Percentiles rank a stretch among this genome's conserved stretches.
phyloP scores from a whole-genome alignment of 1,284 basidiomycete genomes.

The Abortiporus biennis region DNA sequence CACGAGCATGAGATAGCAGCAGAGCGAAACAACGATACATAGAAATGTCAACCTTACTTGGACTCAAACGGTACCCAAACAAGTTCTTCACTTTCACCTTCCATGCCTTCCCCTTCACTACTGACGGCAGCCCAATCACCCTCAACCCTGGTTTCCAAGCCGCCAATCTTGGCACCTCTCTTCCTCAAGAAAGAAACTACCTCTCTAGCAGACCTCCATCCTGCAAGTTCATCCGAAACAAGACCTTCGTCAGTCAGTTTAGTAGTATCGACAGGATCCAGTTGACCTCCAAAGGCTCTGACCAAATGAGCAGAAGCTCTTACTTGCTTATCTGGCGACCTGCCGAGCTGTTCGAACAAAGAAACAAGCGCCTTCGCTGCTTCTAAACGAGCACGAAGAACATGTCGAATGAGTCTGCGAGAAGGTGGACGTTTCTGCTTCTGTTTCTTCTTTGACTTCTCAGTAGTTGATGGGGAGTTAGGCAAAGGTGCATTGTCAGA shows the following conservation, averaged over 20 bases:
- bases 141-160: conserved; percentile 38
- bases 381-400: conserved; percentile 74
- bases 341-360: conserved; percentile 65
- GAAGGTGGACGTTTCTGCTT: conserved; percentile 60
- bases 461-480: conserved; percentile 14
- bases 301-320: conserved; percentile 60
- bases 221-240: conserved; percentile 28
- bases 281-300: conserved; percentile 38
- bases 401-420: conserved; percentile 78
- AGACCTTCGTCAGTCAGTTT: conserved; percentile 16
- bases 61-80: too few relatives aligned
- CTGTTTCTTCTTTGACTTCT: conserved; percentile 27
- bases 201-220: conserved; percentile 57
- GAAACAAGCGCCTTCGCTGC: conserved; percentile 68
- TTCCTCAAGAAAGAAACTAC: conserved; percentile 56
- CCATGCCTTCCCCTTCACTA: conserved; percentile 53
- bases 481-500: conserved; percentile 19
- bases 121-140: conserved; percentile 56
- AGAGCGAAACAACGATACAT: too few relatives aligned
- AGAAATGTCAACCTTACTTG: too few relatives aligned
- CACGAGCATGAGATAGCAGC: too few relatives aligned
- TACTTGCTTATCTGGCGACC: conserved; percentile 39
- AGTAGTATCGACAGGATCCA: conserved; percentile 22
- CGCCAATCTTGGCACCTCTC: conserved; percentile 60
- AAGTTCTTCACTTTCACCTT: too few relatives aligned